Evolutionary conservation across 139 green algal species (phyloP), one percentile per base, ranked within the genome.

Genomic region (Spirogloea muscicola): DNA sequence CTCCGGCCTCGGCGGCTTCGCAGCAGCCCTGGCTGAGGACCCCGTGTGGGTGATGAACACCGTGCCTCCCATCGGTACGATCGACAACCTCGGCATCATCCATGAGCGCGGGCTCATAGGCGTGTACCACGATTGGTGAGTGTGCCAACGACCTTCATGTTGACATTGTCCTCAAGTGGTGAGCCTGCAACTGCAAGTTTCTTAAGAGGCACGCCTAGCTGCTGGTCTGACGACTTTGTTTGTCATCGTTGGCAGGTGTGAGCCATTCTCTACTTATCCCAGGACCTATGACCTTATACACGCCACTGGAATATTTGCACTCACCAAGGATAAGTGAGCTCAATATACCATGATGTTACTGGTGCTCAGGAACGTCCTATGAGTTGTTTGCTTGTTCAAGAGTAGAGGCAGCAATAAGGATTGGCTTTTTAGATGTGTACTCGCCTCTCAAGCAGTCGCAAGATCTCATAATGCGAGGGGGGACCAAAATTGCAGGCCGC

Each of bases 31-130:
- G n/a, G 67, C 58, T 0, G 25, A 37, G 0, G 60, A 79, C 34
- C 70, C 61, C 1, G 70, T 79, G 25, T 79, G 70, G 70, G 70
- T 79, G 37, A 79, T 79, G 62, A 79, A 79, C 60, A 59, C 46
- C 42, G 70, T 79, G 7, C 59, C 61, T 38, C 62, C 62, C 33
- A 25, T 27, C 27, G 49, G 49, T 37, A 65, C 21, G 4, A 18
- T 31, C 3, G 44, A 71, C 25, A 77, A 58, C 27, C 58, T 79
- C 29, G 46, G 46, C 10, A 59, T 77, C 25, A 79, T 79, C 61
- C 75, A 64, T 62, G 70, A 79, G 44, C 42, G 70, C 27, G 70
- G 70, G 25, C 36, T 79, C n/a, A 67, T 79, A 64, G 70, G 70
- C 36, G 39, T 46, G 2, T 62, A 62, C 36, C 70, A 79, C 31